phyloP scores from a whole-genome alignment of 805 yeast species.

The Starmerella powellii region DNA sequence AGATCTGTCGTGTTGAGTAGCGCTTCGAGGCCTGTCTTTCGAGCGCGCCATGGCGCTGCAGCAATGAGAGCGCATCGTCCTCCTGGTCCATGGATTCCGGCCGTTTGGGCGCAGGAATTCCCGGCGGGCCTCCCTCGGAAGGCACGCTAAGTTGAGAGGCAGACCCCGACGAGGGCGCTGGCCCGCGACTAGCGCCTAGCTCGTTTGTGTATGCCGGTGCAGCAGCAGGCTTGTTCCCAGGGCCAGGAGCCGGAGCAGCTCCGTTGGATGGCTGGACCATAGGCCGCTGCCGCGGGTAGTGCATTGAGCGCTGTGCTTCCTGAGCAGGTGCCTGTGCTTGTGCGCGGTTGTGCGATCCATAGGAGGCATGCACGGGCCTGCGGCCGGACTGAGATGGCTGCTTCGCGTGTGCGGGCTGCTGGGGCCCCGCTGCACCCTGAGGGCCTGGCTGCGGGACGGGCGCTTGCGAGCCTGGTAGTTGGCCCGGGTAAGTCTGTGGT shows the following conservation, averaged over 20 bases:
- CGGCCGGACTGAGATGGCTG: background rate
- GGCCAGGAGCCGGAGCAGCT: too few species aligned
- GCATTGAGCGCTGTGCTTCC: background rate
- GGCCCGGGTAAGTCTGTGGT: too few species aligned
- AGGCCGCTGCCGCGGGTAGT: background rate
- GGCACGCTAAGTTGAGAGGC: background rate
- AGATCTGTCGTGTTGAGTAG: conserved; percentile 85
- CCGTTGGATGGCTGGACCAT: background rate
- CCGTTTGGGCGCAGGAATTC: background rate
- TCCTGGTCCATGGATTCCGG: conserved; percentile 1
- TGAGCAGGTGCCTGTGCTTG: background rate
- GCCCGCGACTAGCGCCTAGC: background rate
- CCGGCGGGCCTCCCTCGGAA: background rate
- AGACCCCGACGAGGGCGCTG: background rate
- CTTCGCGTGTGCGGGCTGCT: background rate
- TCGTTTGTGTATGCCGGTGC: too few species aligned
- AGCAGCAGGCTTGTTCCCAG: too few species aligned
- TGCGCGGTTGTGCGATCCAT: too few species aligned
- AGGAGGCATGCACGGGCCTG: background rate
- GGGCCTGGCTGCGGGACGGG: background rate
- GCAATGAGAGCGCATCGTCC: conserved; percentile 55
- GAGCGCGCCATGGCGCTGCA: conserved; percentile 71
- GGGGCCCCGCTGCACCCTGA: background rate
- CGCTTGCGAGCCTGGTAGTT: too few species aligned
- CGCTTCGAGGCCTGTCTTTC: conserved; percentile 90